Evolutionary conservation across 2,329 filamentous ascomycete species (phyloP), one percentile per base, ranked within the genome.

Genomic region (Fusarium pseudograminearum): DNA sequence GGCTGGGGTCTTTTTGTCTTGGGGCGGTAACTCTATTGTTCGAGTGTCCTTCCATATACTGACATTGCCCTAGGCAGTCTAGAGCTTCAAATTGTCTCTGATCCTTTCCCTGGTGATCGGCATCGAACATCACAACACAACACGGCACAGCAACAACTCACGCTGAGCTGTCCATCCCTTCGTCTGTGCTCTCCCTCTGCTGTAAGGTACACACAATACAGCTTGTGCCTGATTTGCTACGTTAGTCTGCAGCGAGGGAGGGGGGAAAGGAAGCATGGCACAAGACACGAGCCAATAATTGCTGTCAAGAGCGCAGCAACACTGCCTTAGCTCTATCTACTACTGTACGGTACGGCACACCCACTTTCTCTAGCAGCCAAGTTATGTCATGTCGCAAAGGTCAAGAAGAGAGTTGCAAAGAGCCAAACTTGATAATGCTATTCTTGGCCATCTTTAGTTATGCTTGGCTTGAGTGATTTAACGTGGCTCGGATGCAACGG

Each of bases 131-230:
- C 31, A 55, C 54, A 44, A 6, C 40, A 12, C 41, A 47, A 7
- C 33, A n/a, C 45, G 38, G 40, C 33, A 56, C 28, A 46, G 26
- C 40, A 44, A 44, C 45, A 38, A 50, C 31, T 36, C 48, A 50
- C 38, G 28, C 44, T 63, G 57, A 67, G 64, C 57, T 57, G 63
- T 28, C 15, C 40, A 45, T 31, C 41, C n/a, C 9, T 38, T 22
- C 14, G 65, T 70, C 65, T 58, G 66, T 69, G 66, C 66, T 65
- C 55, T 67, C 31, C 42, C 50, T 50, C 42, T 63, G 54, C 67
- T 70, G 67, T 68, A 70, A 70, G 67, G 67, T 70, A 70, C 67
- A 53, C 28, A 34, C 22, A n/a, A 40, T 47, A 16, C 57, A 64
- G 47, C 53, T 60, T 61, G 65, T 70, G 57, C 67, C 62, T 70